These are phyloP conservation scores for Colletotrichum chrysophilum DNA, from an alignment of 2,329 filamentous ascomycete species.

Conservation along the genomic window DNA sequence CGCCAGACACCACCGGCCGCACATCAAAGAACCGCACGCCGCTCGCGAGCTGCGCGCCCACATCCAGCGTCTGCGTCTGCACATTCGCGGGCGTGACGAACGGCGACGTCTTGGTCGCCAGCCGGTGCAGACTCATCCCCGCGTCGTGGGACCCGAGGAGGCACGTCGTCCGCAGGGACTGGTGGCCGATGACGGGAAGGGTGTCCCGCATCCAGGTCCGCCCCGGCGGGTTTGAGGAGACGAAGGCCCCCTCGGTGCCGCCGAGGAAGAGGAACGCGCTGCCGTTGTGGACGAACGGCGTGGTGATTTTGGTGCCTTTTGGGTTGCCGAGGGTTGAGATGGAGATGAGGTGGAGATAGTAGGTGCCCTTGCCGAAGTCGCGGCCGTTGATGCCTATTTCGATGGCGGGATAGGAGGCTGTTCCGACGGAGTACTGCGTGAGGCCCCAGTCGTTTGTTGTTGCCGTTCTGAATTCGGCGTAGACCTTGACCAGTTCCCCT, in stretches of 20 bases:
- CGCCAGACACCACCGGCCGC: neutral
- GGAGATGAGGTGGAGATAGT: neutral
- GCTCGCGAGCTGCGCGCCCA: neutral
- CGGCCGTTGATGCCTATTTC: neutral
- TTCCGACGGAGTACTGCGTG: neutral
- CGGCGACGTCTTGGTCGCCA: neutral
- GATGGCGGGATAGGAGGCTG: neutral
- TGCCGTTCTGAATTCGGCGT: neutral
- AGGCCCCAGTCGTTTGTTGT: neutral
- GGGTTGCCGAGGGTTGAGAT: neutral
- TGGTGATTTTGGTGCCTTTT: neutral
- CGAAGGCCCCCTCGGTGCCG: neutral
- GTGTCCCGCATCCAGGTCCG: neutral
- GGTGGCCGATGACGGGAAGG: neutral
- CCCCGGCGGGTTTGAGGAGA: neutral
- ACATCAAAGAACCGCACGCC: neutral
- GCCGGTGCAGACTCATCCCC: neutral
- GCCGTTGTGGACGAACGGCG: neutral
- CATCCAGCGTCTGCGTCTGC: neutral
- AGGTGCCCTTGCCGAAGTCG: neutral
- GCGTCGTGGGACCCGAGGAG: neutral
- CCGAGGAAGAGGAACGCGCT: neutral
- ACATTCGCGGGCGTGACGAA: neutral
- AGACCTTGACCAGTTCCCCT: neutral
- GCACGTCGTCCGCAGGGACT: neutral